phyloP scores from a whole-genome alignment of 352 stramenopile genomes.

The Phytophthora pluvialis region DNA sequence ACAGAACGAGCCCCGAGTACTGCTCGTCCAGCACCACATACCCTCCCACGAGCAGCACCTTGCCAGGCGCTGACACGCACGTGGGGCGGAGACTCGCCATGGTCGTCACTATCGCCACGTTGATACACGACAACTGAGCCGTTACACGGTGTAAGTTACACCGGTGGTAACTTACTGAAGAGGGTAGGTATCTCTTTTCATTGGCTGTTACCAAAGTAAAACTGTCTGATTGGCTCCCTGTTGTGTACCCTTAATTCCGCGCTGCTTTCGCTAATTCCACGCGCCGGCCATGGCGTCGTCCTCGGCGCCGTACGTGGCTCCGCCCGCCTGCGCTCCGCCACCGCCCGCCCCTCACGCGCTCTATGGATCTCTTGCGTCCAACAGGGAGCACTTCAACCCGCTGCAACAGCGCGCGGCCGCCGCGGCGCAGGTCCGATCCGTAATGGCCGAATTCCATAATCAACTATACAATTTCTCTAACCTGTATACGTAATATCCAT shows the following conservation, averaged over 20 bases:
- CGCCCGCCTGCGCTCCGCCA: neutral
- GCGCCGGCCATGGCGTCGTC: slow-evolving; percentile 31
- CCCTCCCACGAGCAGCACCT: slow-evolving; percentile 95
- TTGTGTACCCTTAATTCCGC: slow-evolving; percentile 25
- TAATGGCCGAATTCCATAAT: neutral
- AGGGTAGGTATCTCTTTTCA: neutral
- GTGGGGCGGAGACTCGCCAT: slow-evolving; percentile 19
- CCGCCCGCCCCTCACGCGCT: slow-evolving; percentile 16
- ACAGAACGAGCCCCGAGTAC: slow-evolving; percentile 92
- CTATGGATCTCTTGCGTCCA: slow-evolving; percentile 14
- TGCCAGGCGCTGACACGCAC: slow-evolving; percentile 94
- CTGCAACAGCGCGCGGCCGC: slow-evolving; percentile 71
- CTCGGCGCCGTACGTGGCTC: slow-evolving; percentile 33
- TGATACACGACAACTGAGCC: neutral
- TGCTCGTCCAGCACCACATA: slow-evolving; percentile 95
- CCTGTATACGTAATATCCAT: neutral
- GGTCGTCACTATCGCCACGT: neutral
- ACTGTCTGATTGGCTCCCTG: slow-evolving; percentile 17
- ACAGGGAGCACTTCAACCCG: slow-evolving; percentile 31
- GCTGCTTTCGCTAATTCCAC: slow-evolving; percentile 21
- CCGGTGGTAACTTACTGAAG: neutral
- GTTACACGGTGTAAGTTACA: too few relatives aligned
- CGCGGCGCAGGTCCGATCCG: slow-evolving; percentile 52
- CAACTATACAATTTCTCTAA: slow-evolving; percentile 1
- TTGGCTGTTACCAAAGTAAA: slow-evolving; percentile 21